Base-by-base conservation (phyloP, 345 rosid genomes). In the Angophora floribunda region DNA sequence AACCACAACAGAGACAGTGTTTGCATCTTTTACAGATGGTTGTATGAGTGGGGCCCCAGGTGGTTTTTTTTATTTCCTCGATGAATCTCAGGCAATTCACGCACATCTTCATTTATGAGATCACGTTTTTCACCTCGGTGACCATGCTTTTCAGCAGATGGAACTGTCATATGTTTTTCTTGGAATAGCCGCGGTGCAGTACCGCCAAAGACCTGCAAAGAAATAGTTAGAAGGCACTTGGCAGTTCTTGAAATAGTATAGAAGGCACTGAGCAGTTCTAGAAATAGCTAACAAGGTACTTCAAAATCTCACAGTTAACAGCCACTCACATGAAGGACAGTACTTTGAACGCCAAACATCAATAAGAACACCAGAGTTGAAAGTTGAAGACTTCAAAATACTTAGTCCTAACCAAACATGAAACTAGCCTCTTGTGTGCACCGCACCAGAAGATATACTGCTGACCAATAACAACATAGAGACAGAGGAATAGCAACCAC, bases 41-140 rank as follows among this genome's bases (percentile, higher is more conserved):
- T 90, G 93, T 53, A 84, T 86, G 53, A 90, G 93, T 15, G 92
- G 86, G 13, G 90, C 88, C n/a, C 92, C 91, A 49, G 93, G 92
- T 90, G 93, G 94, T 84, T 91, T 91, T 89, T 92, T 22, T 93
- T 93, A 88, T 92, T 94, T 15, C 94, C 94, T 16, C 87, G 36
- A 90, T 90, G 94, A 86, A 89, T 65, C 5, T 88, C 88, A 45
- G 78, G 24, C 52, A 16, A 57, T 15, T 51, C 49, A 13, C 15
- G 63, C 52, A 59, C 84, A 47, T 87, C 88, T 26, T 70, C 51
- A 44, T 70, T 87, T 26, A 70, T 47, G 52, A 87, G 88, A 30
- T 49, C 70, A 47, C 65, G 32, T 70, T 57, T 87, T 87, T 87
- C 88, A 10, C 52, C 45, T 17, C 85, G 85, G 52, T 55, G 70